Conservation (phyloP, 1,284 basidiomycete species). For the Athelia psychrophila region DNA sequence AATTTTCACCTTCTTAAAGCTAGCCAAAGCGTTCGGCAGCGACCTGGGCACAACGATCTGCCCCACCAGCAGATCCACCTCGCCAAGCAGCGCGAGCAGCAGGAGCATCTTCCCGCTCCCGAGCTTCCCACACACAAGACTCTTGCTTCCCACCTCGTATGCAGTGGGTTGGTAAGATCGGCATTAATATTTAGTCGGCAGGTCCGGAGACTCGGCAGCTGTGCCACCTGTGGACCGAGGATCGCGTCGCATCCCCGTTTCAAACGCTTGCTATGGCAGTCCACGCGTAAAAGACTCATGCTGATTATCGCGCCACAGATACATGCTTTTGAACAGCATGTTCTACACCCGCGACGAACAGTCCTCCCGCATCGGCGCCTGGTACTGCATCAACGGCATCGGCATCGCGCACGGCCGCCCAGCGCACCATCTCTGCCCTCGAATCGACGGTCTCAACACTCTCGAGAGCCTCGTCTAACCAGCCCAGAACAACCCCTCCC, state of each 20-base stretch:
- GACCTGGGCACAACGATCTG: constrained; percentile 84
- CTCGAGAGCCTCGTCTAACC: too few relatives aligned
- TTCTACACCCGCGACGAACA: constrained; percentile 42
- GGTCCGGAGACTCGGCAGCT: too few relatives aligned
- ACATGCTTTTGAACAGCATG: constrained; percentile 34
- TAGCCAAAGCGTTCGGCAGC: constrained; percentile 74
- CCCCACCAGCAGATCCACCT: constrained; percentile 83
- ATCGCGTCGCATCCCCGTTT: too few relatives aligned
- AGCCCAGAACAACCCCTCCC: too few relatives aligned
- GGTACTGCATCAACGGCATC: constrained; percentile 27
- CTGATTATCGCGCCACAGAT: constrained; percentile 7
- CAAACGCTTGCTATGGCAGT: not conserved
- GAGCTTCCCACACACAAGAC: too few relatives aligned
- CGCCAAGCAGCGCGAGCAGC: constrained; percentile 93
- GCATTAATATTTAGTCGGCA: too few relatives aligned
- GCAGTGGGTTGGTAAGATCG: too few relatives aligned
- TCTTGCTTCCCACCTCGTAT: too few relatives aligned
- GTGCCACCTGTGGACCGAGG: too few relatives aligned
- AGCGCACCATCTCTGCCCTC: too few relatives aligned
- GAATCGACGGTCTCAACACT: too few relatives aligned
- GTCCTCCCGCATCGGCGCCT: constrained; percentile 32
- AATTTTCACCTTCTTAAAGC: constrained; percentile 67
- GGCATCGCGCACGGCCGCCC: constrained; percentile 25
- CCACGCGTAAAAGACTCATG: not conserved
- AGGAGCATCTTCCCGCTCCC: too few relatives aligned